Percentiles rank a stretch among this genome's conserved stretches.
Conservation (phyloP, 1,284 basidiomycete genomes). For the Rhodotorula sp. region DNA sequence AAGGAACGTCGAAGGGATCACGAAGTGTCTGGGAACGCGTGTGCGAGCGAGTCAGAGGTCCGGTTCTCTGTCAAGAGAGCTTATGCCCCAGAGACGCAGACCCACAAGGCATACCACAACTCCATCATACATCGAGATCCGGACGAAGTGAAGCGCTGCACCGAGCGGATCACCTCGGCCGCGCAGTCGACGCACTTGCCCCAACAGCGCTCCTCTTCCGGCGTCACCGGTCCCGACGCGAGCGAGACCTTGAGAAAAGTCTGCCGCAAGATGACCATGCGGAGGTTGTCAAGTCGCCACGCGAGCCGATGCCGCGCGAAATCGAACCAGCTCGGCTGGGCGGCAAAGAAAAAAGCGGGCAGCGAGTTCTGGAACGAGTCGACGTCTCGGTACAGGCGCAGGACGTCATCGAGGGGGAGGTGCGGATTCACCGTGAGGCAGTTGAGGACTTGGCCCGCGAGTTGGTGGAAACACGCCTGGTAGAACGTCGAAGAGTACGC, state of each 20-base stretch:
- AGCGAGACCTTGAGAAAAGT: slow-evolving; percentile 18
- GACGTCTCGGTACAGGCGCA: slow-evolving; percentile 8
- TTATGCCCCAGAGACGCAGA: background rate
- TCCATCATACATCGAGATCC: slow-evolving; percentile 1
- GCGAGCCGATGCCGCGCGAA: slow-evolving; percentile 3
- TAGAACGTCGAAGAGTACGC: slow-evolving; percentile 11
- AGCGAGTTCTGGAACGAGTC: slow-evolving; percentile 10
- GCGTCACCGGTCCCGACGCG: background rate
- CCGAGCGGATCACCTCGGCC: slow-evolving; percentile 1
- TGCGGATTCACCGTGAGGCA: background rate
- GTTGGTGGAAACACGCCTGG: slow-evolving; percentile 9
- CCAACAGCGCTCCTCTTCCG: slow-evolving; percentile 11
- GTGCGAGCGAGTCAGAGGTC: background rate
- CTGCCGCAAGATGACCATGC: slow-evolving; percentile 14
- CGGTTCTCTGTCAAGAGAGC: no score
- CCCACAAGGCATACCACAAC: slow-evolving; percentile 18
- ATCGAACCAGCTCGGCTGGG: slow-evolving; percentile 6
- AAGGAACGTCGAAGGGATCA: slow-evolving; percentile 10
- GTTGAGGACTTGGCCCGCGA: background rate
- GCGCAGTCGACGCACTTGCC: slow-evolving; percentile 8
- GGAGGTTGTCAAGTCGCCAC: slow-evolving; percentile 17
- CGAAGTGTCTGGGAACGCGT: slow-evolving; percentile 4
- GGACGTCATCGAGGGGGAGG: background rate
- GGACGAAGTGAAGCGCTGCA: background rate
- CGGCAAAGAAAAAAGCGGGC: slow-evolving; percentile 9